Base-by-base conservation (phyloP, 306 rosid genomes). In the Trichosanthes truncata region DNA sequence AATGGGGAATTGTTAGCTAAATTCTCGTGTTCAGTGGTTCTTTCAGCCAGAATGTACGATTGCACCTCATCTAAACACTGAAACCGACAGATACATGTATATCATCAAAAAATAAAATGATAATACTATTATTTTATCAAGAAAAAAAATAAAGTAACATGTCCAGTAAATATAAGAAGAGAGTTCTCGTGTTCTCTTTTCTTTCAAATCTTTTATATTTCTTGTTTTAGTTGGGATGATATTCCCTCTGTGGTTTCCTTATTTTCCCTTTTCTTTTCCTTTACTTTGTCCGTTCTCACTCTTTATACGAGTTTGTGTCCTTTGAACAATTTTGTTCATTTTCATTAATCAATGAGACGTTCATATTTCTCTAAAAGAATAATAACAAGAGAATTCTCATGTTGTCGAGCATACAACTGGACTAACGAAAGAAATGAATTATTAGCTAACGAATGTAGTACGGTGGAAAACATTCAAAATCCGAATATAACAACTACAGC, bases 31-130 rank as follows among this genome's bases (percentile, higher is more conserved):
- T 89, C 77, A 21, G 80, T 38, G 55, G 83, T 82, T 88, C 95
- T 88, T 82, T 89, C 92, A 2, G 87, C 97, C 41, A 94, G 85
- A 80, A 94, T 88, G 84, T 94, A 94, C 0, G 95, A 91, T 78
- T 94, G 98, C 79, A 94, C 91, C 84, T 94, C 98, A 36, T 94
- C 97, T 45, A 94, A 84, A 80, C 83, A 81, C 97, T 94, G 89
- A 77, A 85, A 82, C 77, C 84, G 79, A 80, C 59, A 83, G 59
- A 23, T 81, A 79, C 55, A 84, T 63, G 29, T 81, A 81, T 29
- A 15, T 45, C 71, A 76, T 71, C 12, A 66, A 56, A 76, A 76
- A 74, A 26, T 36, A 61, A 67, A 40, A 53, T 49, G 62, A 76
- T 10, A 11, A 43, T 29, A 18, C 36, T 66, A 18, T 38, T 15